These are phyloP conservation scores for Phycomyces nitens DNA, from an alignment of 192 early-diverging fungal genomes.

Conservation along the genomic window DNA sequence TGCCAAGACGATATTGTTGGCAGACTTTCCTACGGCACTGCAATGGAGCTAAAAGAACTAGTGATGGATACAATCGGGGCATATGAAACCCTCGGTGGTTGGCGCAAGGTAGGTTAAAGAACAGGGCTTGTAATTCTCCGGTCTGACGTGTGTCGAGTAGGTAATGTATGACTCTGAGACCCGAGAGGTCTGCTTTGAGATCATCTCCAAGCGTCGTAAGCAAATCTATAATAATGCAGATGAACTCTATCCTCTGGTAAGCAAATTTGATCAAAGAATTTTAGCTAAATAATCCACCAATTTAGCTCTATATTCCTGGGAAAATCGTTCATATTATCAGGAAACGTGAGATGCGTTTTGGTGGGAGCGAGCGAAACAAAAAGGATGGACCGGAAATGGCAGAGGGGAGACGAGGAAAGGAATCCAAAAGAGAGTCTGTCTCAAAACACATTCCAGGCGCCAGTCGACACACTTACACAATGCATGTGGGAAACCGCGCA, in stretches of 20 bases:
- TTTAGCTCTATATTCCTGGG: conserved; percentile 34
- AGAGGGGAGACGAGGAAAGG: not conserved
- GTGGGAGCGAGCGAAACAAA: not conserved
- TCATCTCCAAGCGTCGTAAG: conserved; percentile 22
- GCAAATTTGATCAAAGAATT: not conserved
- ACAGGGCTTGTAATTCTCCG: not conserved
- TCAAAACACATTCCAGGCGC: conserved; percentile 17
- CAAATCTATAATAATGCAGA: conserved; percentile 13
- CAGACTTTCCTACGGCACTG: conserved; percentile 62
- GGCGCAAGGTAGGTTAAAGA: conserved; percentile 8
- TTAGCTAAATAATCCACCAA: not conserved
- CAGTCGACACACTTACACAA: not conserved
- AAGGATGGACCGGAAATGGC: not conserved
- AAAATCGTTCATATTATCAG: conserved; percentile 24
- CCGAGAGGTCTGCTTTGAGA: conserved; percentile 23
- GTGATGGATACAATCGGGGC: conserved; percentile 45
- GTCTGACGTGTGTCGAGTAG: not conserved
- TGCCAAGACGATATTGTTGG: conserved; percentile 60
- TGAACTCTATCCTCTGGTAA: conserved; percentile 23
- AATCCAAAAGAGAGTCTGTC: not conserved
- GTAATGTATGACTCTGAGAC: conserved; percentile 22
- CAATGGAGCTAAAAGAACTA: conserved; percentile 60
- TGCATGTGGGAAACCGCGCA: conserved; percentile 7
- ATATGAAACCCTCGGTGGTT: conserved; percentile 29
- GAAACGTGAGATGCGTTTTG: conserved; percentile 3